phyloP scores from a whole-genome alignment of 169 alveolate genomes.

The Cryptosporidium viatorum region DNA sequence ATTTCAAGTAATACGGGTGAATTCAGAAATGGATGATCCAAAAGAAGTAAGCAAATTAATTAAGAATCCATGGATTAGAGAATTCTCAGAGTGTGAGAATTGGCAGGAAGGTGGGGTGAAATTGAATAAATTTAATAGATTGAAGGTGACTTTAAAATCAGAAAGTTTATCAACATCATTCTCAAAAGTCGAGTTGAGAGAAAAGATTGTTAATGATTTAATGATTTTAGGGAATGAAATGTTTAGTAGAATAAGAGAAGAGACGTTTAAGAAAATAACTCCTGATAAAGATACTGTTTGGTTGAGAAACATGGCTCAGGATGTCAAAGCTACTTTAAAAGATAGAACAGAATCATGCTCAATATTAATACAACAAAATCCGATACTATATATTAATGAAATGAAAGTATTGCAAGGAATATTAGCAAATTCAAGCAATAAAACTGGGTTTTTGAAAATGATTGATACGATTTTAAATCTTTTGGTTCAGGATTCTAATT shows the following conservation, averaged over 20 bases:
- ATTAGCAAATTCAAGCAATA: neutral
- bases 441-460: conserved; percentile 57
- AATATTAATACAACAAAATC: conserved; percentile 46
- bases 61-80: conserved; percentile 29
- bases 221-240: conserved; percentile 29
- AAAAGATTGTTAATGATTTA: conserved; percentile 8
- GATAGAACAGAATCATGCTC: conserved; percentile 59
- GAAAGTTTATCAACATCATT: neutral
- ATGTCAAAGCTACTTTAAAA: conserved; percentile 37
- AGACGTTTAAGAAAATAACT: neutral
- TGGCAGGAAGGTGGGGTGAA: conserved; percentile 39
- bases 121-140: conserved; percentile 11
- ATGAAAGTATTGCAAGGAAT: conserved; percentile 11
- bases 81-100: conserved; percentile 4
- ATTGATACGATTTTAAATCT: conserved; percentile 28
- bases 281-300: conserved; percentile 51
- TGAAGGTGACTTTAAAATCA: neutral
- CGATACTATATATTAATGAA: conserved; percentile 11
- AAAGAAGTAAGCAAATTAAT: conserved; percentile 14
- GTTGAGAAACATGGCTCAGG: conserved; percentile 38
- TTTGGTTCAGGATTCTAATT: neutral
- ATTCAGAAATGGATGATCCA: neutral
- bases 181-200: neutral
- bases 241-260: conserved; percentile 11
- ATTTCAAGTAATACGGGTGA: conserved; percentile 8